Percentiles rank a stretch among this genome's conserved stretches.
Evolutionary conservation across 805 yeast species (phyloP).

Genomic region (Wickerhamomyces chaumierensis): DNA sequence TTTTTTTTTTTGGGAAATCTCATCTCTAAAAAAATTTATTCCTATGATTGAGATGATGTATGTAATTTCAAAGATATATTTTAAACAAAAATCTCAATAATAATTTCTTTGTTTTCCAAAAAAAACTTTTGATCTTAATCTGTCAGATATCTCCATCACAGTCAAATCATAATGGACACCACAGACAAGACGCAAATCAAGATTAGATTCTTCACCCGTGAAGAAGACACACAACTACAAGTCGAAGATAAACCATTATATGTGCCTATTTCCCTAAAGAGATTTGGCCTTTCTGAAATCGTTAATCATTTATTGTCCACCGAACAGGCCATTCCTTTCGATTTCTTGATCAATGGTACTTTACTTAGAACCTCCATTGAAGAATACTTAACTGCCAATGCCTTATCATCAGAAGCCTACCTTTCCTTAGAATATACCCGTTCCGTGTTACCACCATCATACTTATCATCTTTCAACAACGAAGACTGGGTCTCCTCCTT

Average conservation of each 20-base stretch:
- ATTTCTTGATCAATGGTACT: constrained; percentile 80
- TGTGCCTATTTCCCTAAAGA: constrained; percentile 77
- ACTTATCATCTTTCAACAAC: constrained; percentile 73
- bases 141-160: too few relatives aligned
- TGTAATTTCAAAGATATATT: too few relatives aligned
- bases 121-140: too few relatives aligned
- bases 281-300: constrained; percentile 90
- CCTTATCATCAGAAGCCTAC: constrained; percentile 71
- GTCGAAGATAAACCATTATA: constrained; percentile 77
- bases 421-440: constrained; percentile 81
- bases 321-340: constrained; percentile 75
- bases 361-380: constrained; percentile 69
- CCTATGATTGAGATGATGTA: too few relatives aligned
- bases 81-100: too few relatives aligned
- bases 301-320: constrained; percentile 71
- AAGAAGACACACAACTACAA: constrained; percentile 59
- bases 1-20: too few relatives aligned
- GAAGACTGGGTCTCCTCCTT: constrained; percentile 91
- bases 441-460: constrained; percentile 91
- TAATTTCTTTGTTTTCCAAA: too few relatives aligned
- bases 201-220: constrained; percentile 78
- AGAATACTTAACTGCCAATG: constrained; percentile 66
- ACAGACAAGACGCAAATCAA: constrained; percentile 52
- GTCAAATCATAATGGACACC: background rate
- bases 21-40: too few relatives aligned